Base-by-base conservation (phyloP, 352 stramenopile genomes). In the Phytophthora hybrid region DNA sequence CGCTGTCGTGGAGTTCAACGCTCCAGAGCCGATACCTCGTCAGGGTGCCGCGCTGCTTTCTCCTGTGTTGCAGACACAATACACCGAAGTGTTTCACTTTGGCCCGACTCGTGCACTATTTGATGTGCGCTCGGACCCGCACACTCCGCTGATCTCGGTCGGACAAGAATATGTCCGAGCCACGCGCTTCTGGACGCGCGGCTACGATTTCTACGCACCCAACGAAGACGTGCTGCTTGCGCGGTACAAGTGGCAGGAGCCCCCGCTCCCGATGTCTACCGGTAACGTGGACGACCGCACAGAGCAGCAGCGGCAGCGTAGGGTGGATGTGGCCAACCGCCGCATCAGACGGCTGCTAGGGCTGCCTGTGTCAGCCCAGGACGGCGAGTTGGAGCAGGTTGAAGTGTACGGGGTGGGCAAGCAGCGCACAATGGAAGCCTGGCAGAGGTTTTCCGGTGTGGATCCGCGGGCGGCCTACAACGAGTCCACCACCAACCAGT, bases 401-500 rank as follows among this genome's bases (percentile, higher is more conserved):
- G 57, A 81, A 6, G 19, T 44, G 32, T 97, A 91, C 69, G 74
- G 55, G 11, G 49, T 90, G 4, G 90, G 90, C 29, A 60, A 44
- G 10, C 66, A 76, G 41, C 81, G 90, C n/a, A 82, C 80, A 2
- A 73, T 94, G 52, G 55, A 71, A 4, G 69, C 81, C 23, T 97
- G 90, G 90, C 63, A 82, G 47, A 47, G 68, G 32, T 95, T 96
- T 69, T 92, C 89, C 0, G 67, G 66, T 37, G 83, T 97, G 49
- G 77, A 94, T 67, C 87, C 85, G 23, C 61, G 34, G 5, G 80
- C 81, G 11, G 44, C 73, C 14, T 92, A 79, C 70, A 91, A 97
- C 67, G 89, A 91, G 77, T 94, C 90, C n/a, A 97, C 90, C 9
- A 92, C 77, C 16, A 95, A 96, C 74, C 90, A 97, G 63, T 97